Conservation (phyloP, 169 alveolate genomes). For the Cryptosporidium canis region DNA sequence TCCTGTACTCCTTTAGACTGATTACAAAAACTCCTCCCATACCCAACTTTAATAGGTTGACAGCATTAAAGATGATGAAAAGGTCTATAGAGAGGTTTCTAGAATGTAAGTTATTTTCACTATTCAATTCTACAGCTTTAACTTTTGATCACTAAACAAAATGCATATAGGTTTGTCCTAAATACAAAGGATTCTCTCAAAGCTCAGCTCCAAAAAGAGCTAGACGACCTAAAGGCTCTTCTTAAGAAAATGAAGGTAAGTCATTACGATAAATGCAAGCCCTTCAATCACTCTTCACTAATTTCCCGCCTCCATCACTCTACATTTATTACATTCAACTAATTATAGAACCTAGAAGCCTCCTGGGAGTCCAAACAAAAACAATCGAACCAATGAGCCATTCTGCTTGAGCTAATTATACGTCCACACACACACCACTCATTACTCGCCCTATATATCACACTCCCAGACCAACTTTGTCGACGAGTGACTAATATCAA, state of each 20-base stretch:
- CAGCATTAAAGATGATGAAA: slow-evolving; percentile 20
- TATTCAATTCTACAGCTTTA: neutral
- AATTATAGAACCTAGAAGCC: slow-evolving; percentile 26
- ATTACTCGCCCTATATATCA: neutral
- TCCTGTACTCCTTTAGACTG: neutral
- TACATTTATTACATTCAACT: neutral
- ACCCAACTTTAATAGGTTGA: neutral
- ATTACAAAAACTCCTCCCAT: neutral
- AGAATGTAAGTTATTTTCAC: slow-evolving; percentile 53
- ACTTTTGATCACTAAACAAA: neutral
- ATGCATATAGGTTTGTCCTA: slow-evolving; percentile 23
- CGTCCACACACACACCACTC: neutral
- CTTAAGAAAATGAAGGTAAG: slow-evolving; percentile 69
- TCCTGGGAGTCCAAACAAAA: slow-evolving; percentile 56
- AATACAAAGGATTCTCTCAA: slow-evolving; percentile 41
- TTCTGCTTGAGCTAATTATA: neutral
- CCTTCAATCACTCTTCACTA: neutral
- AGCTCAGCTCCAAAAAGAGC: slow-evolving; percentile 39
- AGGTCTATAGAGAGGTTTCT: slow-evolving; percentile 65
- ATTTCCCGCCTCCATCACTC: neutral
- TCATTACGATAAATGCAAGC: neutral
- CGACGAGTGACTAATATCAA: too few relatives aligned
- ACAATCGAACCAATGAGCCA: neutral
- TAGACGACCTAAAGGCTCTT: slow-evolving; percentile 38
- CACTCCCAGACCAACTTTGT: too few relatives aligned